Evolutionary conservation across 2,329 filamentous ascomycete species (phyloP).

Genomic region (Chaetomium sp.): DNA sequence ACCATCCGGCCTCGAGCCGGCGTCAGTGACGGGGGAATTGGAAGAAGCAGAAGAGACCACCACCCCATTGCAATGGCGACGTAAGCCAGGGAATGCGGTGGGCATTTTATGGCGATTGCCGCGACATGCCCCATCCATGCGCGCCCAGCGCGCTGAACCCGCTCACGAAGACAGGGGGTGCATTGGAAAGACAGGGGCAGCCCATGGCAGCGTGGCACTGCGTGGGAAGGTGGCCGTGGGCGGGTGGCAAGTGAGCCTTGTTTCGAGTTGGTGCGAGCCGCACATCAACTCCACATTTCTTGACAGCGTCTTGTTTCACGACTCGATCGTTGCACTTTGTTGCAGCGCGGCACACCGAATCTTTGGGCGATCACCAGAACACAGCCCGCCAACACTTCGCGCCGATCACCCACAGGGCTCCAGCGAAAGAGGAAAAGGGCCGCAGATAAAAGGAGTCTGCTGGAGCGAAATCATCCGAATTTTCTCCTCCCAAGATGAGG

Average conservation of each 20-base stretch:
- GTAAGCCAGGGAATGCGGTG: neutral
- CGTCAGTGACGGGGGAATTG: neutral
- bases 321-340: slow-evolving; percentile 3
- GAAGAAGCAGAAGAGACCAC: neutral
- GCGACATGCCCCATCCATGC: neutral
- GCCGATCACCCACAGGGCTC: neutral
- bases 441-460: neutral
- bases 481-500: neutral
- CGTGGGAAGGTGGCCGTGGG: neutral
- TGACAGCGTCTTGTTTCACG: slow-evolving; percentile 17
- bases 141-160: neutral
- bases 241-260: neutral
- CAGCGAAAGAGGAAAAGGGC: neutral
- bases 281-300: slow-evolving; percentile 5
- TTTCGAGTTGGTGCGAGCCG: slow-evolving; percentile 13
- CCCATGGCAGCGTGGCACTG: too few relatives aligned
- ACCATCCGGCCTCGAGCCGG: neutral
- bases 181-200: too few relatives aligned
- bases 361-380: slow-evolving; percentile 9
- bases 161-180: too few relatives aligned
- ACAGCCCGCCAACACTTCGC: neutral
- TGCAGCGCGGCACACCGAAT: slow-evolving; percentile 4
- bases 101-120: slow-evolving; percentile 10
- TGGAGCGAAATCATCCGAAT: slow-evolving; percentile 4
- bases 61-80: neutral